Evolutionary conservation across 2,329 filamentous ascomycete genomes (phyloP).

Genomic region (Hysterium pulicare): DNA sequence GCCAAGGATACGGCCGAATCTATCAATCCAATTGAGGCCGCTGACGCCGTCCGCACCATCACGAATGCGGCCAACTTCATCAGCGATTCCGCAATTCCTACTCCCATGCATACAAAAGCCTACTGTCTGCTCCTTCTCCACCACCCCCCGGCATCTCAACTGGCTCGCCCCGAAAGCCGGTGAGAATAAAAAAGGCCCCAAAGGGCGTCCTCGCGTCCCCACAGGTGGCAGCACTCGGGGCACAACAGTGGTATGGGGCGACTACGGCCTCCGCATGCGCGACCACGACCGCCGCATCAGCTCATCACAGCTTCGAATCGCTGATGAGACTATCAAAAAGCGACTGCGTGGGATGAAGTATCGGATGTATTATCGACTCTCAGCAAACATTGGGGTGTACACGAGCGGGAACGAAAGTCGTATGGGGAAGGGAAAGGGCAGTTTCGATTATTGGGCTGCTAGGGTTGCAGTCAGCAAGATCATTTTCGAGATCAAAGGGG

Average conservation of each 20-base stretch:
- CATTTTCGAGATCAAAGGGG: constrained; percentile 86
- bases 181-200: constrained; percentile 82
- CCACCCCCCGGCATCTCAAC: constrained; percentile 58
- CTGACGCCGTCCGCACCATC: constrained; percentile 20
- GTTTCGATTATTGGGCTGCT: constrained; percentile 93
- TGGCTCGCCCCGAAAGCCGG: constrained; percentile 82
- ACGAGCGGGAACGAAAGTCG: constrained; percentile 92
- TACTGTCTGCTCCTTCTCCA: constrained; percentile 64
- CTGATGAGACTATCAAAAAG: constrained; percentile 88
- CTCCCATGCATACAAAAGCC: constrained; percentile 44
- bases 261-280: constrained; percentile 89
- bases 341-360: constrained; percentile 88
- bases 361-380: constrained; percentile 84
- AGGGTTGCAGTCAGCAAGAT: constrained; percentile 88
- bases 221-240: constrained; percentile 90
- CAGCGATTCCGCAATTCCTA: constrained; percentile 26
- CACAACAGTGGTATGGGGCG: constrained; percentile 93
- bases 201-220: constrained; percentile 80
- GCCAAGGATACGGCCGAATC: constrained; percentile 33
- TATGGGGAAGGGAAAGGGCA: constrained; percentile 99
- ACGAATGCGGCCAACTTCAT: constrained; percentile 18
- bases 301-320: constrained; percentile 80
- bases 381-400: constrained; percentile 92
- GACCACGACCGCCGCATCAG: constrained; percentile 92
- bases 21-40: constrained; percentile 32